Conservation (phyloP, 1,284 basidiomycete species). For the Ceratobasidium theobromae region DNA sequence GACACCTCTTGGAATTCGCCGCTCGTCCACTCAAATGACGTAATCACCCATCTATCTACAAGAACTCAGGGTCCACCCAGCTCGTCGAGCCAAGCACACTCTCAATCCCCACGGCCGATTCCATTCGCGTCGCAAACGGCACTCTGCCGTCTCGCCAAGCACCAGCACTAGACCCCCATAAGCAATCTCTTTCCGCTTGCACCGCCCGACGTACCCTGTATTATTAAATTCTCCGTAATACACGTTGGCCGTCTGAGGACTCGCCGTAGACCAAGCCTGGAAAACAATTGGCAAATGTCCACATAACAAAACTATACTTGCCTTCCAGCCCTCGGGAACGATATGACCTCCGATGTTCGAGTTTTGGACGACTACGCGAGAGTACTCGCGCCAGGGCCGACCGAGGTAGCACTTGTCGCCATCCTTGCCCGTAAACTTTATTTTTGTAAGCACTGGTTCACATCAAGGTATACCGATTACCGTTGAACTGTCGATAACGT, state of each 20-base stretch:
- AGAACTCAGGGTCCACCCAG: not conserved
- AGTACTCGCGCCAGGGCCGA: slow-evolving; percentile 34
- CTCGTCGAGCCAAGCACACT: not conserved
- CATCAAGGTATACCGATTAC: slow-evolving; percentile 1
- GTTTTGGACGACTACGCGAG: slow-evolving; percentile 37
- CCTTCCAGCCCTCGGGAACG: slow-evolving; percentile 35
- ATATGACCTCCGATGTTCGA: slow-evolving; percentile 32
- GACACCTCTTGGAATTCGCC: too few relatives aligned
- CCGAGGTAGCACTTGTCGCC: slow-evolving; percentile 19
- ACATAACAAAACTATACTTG: not conserved
- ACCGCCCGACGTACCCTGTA: slow-evolving; percentile 24
- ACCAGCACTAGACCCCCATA: not conserved
- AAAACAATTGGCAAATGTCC: not conserved
- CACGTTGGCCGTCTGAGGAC: slow-evolving; percentile 36
- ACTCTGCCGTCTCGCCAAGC: slow-evolving; percentile 28
- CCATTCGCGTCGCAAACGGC: slow-evolving; percentile 30
- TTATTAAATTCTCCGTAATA: slow-evolving; percentile 36
- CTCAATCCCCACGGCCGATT: slow-evolving; percentile 16
- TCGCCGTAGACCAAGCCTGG: slow-evolving; percentile 26
- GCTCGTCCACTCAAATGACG: too few relatives aligned
- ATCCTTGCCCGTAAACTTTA: not conserved
- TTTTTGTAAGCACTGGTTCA: not conserved
- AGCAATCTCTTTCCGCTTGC: not conserved
- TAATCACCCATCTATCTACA: too few relatives aligned
- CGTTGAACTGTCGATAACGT: slow-evolving; percentile 36